These are phyloP conservation scores for Gnomoniopsis sp. DNA, from an alignment of 2,329 filamentous ascomycete genomes.

Conservation along the genomic window DNA sequence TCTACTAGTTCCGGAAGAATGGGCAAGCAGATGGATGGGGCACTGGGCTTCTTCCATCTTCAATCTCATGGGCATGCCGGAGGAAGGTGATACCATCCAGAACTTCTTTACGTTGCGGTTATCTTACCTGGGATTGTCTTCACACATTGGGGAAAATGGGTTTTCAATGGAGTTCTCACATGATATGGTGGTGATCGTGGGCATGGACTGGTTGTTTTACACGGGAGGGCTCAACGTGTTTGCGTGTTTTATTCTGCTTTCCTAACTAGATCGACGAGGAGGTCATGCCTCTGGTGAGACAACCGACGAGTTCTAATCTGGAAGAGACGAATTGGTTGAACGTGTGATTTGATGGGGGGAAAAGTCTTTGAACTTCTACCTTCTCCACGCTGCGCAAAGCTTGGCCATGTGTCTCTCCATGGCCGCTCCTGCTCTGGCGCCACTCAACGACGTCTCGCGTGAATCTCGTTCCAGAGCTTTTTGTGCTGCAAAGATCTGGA, in stretches of 20 bases:
- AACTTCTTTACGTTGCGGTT: slow-evolving; percentile 1
- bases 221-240: background rate
- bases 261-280: background rate
- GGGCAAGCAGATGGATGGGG: background rate
- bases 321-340: background rate
- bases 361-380: background rate
- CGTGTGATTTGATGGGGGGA: background rate
- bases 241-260: background rate
- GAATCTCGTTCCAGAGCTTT: no score
- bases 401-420: no score
- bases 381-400: background rate
- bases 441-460: no score
- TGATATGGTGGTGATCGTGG: background rate
- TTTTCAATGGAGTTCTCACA: background rate
- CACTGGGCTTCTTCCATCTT: background rate
- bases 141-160: background rate
- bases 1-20: background rate
- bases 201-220: background rate
- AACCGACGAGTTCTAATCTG: background rate
- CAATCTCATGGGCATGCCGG: background rate
- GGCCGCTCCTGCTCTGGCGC: no score
- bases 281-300: slow-evolving; percentile 5
- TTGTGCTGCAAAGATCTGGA: no score
- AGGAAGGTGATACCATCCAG: background rate
- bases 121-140: background rate